Evolutionary conservation across 225 moss, liverwort and hornwort species (phyloP), one percentile per base, ranked within the genome.

Genomic region (Sphagnum tenellum): DNA sequence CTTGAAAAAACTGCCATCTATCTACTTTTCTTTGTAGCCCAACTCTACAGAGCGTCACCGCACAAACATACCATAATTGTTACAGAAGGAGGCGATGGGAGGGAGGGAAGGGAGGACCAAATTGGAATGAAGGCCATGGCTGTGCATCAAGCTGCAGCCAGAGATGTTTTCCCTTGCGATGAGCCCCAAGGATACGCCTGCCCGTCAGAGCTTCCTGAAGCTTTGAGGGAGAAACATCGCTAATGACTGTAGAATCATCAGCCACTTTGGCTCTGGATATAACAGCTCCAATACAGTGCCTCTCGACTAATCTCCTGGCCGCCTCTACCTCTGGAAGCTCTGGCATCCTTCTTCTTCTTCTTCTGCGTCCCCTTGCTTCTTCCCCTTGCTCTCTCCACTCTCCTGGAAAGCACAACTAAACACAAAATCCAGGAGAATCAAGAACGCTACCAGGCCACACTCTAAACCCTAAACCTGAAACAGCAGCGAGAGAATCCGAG

Each of bases 321-420:
- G 89, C 89, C 70, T 89, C 89, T 13, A 89, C 80, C 64, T 89
- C 89, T 49, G 89, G 87, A 46, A 89, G 80, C 80, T 89, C 89
- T 66, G 89, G 89, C 89, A 89, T 89, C 81, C 71, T 78, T 29
- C 29, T 29, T 29, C 29, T 29, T 29, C 29, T 29, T 29, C 29
- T 29, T 29, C 1, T 29, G 29, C 29, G 29, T 29, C 29, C 29
- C 29, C 29, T 29, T 29, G 29, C 29, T 29, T 29, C 29, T 29
- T 29, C 29, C 29, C 29, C 29, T 29, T 29, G 29, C 29, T 29
- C 29, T 29, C 29, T 29, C 29, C 29, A 29, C 29, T 29, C 29
- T 29, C 29, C 29, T 29, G 1, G 29, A 29, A 29, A 29, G 29
- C 29, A 29, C 29, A 29, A 29, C 29, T 29, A 0, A 29, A 29